phyloP scores from a whole-genome alignment of 2,329 filamentous ascomycete genomes.

The Penicillium aurantiogriseum region DNA sequence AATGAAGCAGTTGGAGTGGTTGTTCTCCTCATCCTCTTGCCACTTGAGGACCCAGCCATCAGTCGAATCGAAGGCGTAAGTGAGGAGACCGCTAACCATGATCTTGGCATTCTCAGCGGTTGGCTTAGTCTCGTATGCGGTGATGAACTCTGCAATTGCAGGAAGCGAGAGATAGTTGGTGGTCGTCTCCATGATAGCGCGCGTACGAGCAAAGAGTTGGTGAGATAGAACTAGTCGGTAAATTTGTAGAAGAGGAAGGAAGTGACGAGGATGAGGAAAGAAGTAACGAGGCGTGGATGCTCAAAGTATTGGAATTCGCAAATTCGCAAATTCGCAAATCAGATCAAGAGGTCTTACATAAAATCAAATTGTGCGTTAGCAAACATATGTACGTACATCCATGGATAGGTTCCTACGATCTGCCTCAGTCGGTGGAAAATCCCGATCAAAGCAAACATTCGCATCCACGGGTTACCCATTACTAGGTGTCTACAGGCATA shows the following conservation, averaged over 20 bases:
- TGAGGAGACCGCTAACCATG: not conserved
- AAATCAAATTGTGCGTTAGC: not conserved
- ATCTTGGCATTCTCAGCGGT: not conserved
- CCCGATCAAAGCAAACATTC: not conserved
- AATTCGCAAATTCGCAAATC: no score
- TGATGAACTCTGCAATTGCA: not conserved
- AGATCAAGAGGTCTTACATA: not conserved
- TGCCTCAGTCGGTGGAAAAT: not conserved
- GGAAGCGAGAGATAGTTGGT: not conserved
- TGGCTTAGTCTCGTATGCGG: not conserved
- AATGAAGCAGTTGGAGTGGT: not conserved
- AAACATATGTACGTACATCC: not conserved
- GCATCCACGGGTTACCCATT: not conserved
- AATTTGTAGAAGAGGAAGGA: no score
- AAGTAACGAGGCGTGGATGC: not conserved
- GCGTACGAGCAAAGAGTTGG: not conserved
- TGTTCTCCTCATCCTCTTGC: not conserved
- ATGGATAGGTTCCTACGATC: not conserved
- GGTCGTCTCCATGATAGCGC: not conserved
- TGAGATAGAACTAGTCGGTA: not conserved
- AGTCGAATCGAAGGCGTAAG: not conserved
- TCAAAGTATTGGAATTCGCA: not conserved
- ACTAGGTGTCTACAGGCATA: not conserved
- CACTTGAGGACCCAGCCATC: not conserved
- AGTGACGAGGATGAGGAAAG: not conserved